Base-by-base conservation (phyloP, 441 rosid species). In the Isatis lusitanica region DNA sequence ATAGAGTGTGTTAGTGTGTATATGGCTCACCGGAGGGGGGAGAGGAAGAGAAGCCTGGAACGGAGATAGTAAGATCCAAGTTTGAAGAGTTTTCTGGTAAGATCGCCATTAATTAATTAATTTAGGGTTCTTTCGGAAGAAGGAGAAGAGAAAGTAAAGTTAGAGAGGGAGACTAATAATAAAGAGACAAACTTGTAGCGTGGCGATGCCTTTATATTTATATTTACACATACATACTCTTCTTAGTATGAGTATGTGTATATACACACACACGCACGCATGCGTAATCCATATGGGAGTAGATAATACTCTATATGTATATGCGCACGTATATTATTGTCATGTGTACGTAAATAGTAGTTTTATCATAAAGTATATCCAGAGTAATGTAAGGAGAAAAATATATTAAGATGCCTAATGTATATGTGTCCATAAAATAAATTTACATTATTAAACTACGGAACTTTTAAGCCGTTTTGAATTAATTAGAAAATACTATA, bases 31-130 rank as follows among this genome's bases (percentile, higher is more conserved):
- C 92, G 13, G 87, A 80, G 73, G 83, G 81, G 61, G 88, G 84
- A 3, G 95, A 80, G 13, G 91, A 79, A 78, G 89, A 81, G 86
- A 91, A 88, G 65, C 98, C 98, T 13, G 91, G 90, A 70, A 87
- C 89, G 28, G 94, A 93, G 40, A 93, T 91, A 53, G 90, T 82
- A 81, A 93, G 84, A 77, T 91, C 98, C 81, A 93, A 83, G 86
- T 86, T 81, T 7, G 96, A 87, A 68, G 86, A 76, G 71, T 76
- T 71, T 43, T 81, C 71, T 42, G 87, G 91, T 57, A 84, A 81
- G 82, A 81, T 77, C 74, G 86, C 92, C 96, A 88, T 87, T 71
- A 65, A 66, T 59, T 10, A 18, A 43, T 15, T 30, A 17, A 30
- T 7, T 9, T 67, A 73, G 67, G 74, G 79, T 62, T 65, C 65